phyloP scores from a whole-genome alignment of 2,329 filamentous ascomycete species.

The Colletotrichum aenigma region DNA sequence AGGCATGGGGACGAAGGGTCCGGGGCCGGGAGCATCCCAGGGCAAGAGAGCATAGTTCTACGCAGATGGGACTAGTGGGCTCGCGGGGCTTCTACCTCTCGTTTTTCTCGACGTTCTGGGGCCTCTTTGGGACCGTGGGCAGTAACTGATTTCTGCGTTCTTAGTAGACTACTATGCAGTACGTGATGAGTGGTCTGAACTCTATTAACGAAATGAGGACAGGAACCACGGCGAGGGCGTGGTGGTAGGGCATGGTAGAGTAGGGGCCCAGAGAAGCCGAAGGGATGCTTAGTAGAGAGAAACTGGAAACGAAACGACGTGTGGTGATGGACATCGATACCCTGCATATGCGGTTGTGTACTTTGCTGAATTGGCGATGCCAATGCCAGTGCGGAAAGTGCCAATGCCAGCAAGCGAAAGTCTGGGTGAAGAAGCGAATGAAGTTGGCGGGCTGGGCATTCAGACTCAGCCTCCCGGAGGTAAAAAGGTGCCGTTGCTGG shows the following conservation, averaged over 20 bases:
- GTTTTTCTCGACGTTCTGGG: neutral
- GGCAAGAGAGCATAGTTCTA: neutral
- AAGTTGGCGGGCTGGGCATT: neutral
- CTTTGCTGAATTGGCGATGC: neutral
- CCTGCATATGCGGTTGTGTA: slow-evolving; percentile 1
- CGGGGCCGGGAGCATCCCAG: slow-evolving; percentile 2
- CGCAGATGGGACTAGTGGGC: slow-evolving; percentile 1
- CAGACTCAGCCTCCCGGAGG: slow-evolving; percentile 5
- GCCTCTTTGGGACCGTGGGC: neutral
- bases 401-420: neutral
- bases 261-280: neutral
- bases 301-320: slow-evolving; percentile 5
- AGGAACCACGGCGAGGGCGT: neutral
- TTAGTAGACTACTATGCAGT: neutral
- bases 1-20: neutral
- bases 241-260: neutral
- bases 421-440: neutral
- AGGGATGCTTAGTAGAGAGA: neutral
- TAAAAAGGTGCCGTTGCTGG: slow-evolving; percentile 7
- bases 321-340: neutral
- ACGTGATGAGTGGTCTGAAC: neutral
- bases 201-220: neutral
- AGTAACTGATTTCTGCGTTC: neutral
- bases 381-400: neutral
- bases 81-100: neutral